Conservation (phyloP, 2,329 filamentous ascomycete species). For the Fusarium albidum region DNA sequence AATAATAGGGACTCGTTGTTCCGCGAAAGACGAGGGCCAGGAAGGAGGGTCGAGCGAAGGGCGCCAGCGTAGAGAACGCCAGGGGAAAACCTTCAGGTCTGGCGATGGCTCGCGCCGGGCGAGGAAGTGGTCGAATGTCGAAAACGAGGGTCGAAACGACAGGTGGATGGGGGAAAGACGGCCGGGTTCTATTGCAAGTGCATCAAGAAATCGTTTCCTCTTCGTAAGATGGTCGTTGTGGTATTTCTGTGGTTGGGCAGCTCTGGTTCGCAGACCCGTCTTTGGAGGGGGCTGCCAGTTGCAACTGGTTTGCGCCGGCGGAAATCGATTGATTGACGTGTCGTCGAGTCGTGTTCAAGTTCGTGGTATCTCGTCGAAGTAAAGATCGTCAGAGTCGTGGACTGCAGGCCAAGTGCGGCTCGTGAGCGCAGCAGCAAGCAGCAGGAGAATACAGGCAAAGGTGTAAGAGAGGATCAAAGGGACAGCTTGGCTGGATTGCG, state of each 20-base stretch:
- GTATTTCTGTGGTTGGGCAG: slow-evolving; percentile 9
- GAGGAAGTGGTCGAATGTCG: slow-evolving; percentile 24
- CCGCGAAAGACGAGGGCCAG: slow-evolving; percentile 17
- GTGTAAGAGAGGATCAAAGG: slow-evolving; percentile 32
- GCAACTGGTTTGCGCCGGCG: slow-evolving; percentile 25
- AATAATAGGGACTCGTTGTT: slow-evolving; percentile 10
- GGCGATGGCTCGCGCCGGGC: slow-evolving; percentile 39
- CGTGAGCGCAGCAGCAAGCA: slow-evolving; percentile 30
- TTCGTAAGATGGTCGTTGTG: slow-evolving; percentile 3
- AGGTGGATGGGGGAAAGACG: background rate
- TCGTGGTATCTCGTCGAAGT: slow-evolving; percentile 19
- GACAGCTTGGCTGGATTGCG: slow-evolving; percentile 41
- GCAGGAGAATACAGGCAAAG: slow-evolving; percentile 13
- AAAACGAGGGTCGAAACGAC: slow-evolving; percentile 28
- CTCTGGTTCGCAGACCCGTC: slow-evolving; percentile 1
- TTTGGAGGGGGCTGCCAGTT: slow-evolving; percentile 14
- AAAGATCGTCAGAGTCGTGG: slow-evolving; percentile 17
- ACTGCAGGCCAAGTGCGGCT: slow-evolving; percentile 25
- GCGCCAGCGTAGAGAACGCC: slow-evolving; percentile 18
- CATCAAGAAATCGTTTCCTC: slow-evolving; percentile 30
- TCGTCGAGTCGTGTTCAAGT: slow-evolving; percentile 22
- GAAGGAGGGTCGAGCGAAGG: slow-evolving; percentile 2
- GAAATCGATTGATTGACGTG: slow-evolving; percentile 25
- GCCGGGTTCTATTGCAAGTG: slow-evolving; percentile 28
- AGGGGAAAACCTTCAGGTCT: slow-evolving; percentile 18